Evolutionary conservation across 2,329 filamentous ascomycete species (phyloP), one percentile per base, ranked within the genome.

Genomic region (Ascochyta clinopodiicola): DNA sequence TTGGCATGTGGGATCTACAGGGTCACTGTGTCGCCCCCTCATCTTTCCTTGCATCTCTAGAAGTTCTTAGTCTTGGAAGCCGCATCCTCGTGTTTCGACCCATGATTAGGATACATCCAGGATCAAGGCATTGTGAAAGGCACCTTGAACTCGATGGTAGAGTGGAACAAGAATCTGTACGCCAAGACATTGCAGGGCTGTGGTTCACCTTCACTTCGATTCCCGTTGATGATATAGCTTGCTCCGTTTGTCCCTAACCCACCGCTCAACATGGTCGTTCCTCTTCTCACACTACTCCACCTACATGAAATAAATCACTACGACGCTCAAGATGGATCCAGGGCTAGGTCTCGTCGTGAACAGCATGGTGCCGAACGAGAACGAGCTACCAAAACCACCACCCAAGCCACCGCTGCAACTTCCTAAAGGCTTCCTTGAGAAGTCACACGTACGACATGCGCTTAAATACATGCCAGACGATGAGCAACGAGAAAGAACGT

Each of bases 361-460:
- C 34, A 51, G 25, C 25, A 43, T 44, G 8, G 36, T 39, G 4
- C 52, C 42, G 13, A 27, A 13, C 21, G 37, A 56, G 24, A 10
- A 10, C 8, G 29, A 42, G 27, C 19, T 24, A 13, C 42, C 36
- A 3, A 42, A 37, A 8, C 15, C 35, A 12, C 31, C 32, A n/a
- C 24, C 46, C 3, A 46, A 51, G 10, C 15, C 42, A 19, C 27
- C 19, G 5, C 21, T 51, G 25, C 29, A 46, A 21, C 46, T 56
- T 15, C 42, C 52, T 6, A 24, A 36, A 13, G 25, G 46, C 21
- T 56, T 56, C 15, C 47, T 51, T 22, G 48, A 51, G 12, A 61
- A 61, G 19, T 37, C 56, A 42, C 56, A 68, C 31, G 56, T 66
- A 27, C 57, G 54, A 13, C 48, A 54, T 7, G 59, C 60, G 19